These are phyloP conservation scores for Deinandra increscens DNA, from an alignment of 129 eudicot genomes.

Conservation along the genomic window DNA sequence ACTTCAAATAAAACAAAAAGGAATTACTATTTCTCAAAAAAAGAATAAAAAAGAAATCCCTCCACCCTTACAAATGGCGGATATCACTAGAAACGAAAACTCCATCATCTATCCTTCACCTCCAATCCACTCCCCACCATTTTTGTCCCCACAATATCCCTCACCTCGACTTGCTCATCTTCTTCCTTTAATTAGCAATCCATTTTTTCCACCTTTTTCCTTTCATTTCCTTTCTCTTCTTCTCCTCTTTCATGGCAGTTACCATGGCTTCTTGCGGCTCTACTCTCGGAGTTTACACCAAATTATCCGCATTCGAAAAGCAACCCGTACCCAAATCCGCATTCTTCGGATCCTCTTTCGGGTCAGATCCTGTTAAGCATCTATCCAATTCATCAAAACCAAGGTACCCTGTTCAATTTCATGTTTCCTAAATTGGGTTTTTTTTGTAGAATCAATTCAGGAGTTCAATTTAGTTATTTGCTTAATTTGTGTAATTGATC, in stretches of 20 bases:
- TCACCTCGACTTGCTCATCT: conserved; percentile 27
- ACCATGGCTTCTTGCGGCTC: conserved; percentile 76
- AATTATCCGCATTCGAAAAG: conserved; percentile 41
- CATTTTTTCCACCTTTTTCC: neutral
- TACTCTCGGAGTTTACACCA: conserved; percentile 43
- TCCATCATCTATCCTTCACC: conserved; percentile 24
- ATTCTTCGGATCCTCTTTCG: conserved; percentile 31
- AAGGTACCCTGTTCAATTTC: conserved; percentile 31
- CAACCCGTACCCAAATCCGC: conserved; percentile 35
- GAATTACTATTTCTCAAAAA: too few species aligned
- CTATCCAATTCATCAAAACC: conserved; percentile 36
- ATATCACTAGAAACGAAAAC: conserved; percentile 42
- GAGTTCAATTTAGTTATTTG: too few species aligned
- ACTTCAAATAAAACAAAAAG: too few species aligned
- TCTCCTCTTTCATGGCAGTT: conserved; percentile 46
- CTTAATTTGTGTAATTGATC: conserved; percentile 7
- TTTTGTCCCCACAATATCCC: conserved; percentile 32
- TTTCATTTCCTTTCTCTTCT: neutral
- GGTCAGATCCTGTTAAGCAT: conserved; percentile 42
- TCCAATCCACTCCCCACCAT: conserved; percentile 27
- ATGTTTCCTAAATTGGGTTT: too few species aligned
- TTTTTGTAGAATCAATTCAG: too few species aligned
- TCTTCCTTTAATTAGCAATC: conserved; percentile 28
- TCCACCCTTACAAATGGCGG: conserved; percentile 59
- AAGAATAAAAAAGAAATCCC: too few species aligned